These are phyloP conservation scores for Apiotrichum domesticum DNA, from an alignment of 1,284 basidiomycete genomes.

Conservation along the genomic window DNA sequence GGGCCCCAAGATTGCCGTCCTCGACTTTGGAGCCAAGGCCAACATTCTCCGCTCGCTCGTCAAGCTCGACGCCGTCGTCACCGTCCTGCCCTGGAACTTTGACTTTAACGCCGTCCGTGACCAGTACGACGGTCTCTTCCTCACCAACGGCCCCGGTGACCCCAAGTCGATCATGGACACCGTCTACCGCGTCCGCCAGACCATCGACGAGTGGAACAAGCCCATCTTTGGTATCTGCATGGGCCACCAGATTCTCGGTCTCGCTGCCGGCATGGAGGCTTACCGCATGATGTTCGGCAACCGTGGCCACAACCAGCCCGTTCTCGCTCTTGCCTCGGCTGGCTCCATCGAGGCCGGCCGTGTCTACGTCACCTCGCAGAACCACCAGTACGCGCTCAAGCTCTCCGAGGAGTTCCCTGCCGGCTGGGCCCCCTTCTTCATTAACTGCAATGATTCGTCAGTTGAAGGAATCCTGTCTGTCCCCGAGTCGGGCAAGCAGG, in stretches of 20 bases:
- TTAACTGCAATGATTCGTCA: constrained; percentile 92
- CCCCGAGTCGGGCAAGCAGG: constrained; percentile 68
- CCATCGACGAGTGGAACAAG: constrained; percentile 79
- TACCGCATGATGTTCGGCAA: constrained; percentile 85
- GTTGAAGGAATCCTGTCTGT: constrained; percentile 61
- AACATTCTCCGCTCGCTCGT: constrained; percentile 93
- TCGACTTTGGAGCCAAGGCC: constrained; percentile 96
- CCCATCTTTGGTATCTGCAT: constrained; percentile 99
- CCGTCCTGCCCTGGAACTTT: constrained; percentile 94
- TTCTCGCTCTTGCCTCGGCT: constrained; percentile 81
- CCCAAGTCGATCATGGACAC: constrained; percentile 85
- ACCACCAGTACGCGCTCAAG: constrained; percentile 91
- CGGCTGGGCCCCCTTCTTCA: constrained; percentile 96
- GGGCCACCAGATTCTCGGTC: constrained; percentile 95
- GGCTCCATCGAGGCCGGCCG: constrained; percentile 91
- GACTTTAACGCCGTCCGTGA: constrained; percentile 89
- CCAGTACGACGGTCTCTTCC: constrained; percentile 89
- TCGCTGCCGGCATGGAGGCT: constrained; percentile 92
- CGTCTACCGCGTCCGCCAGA: constrained; percentile 69
- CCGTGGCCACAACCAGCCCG: constrained; percentile 98
- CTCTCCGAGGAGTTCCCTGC: constrained; percentile 86
- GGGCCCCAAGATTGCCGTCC: constrained; percentile 83
- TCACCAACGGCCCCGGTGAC: constrained; percentile 94
- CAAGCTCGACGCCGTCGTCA: constrained; percentile 82
- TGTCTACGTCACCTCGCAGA: constrained; percentile 91